Conservation (phyloP, 306 rosid genomes). For the Pterocarpus macrocarpus region DNA sequence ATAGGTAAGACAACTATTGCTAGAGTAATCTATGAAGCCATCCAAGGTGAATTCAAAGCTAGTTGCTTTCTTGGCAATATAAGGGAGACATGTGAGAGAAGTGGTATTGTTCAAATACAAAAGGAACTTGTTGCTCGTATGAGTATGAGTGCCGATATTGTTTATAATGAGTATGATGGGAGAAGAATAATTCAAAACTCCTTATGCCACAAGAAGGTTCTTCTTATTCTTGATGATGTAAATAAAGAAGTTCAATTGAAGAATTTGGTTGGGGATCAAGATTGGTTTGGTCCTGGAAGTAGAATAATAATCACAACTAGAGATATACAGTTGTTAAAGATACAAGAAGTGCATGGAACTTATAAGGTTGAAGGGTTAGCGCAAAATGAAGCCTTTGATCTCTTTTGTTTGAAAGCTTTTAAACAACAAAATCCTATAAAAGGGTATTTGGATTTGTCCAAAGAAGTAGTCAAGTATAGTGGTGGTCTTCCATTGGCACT, state of each 20-base stretch:
- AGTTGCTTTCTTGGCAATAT: slow-evolving; percentile 36
- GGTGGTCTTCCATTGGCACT: slow-evolving; percentile 33
- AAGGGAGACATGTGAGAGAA: not conserved
- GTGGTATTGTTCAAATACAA: slow-evolving; percentile 31
- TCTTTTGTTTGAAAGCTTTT: slow-evolving; percentile 4
- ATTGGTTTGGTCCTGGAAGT: slow-evolving; percentile 24
- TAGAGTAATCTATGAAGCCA: slow-evolving; percentile 20
- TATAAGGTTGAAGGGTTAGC: not conserved
- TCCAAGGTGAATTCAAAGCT: not conserved
- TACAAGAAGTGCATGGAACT: not conserved
- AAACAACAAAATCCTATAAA: not conserved
- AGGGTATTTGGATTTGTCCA: slow-evolving; percentile 6
- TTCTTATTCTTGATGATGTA: slow-evolving; percentile 22
- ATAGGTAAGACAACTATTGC: slow-evolving; percentile 42
- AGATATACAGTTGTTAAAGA: not conserved
- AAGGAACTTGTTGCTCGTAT: not conserved
- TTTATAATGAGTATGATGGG: not conserved
- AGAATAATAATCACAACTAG: slow-evolving; percentile 37
- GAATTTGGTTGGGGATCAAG: not conserved
- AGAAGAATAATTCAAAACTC: not conserved
- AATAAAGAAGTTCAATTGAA: not conserved
- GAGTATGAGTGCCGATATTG: not conserved
- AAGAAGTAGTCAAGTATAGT: not conserved
- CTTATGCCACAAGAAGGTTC: not conserved
- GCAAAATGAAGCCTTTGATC: not conserved